Evolutionary conservation across 1,284 basidiomycete genomes (phyloP).

Genomic region (Peniophora sp.): DNA sequence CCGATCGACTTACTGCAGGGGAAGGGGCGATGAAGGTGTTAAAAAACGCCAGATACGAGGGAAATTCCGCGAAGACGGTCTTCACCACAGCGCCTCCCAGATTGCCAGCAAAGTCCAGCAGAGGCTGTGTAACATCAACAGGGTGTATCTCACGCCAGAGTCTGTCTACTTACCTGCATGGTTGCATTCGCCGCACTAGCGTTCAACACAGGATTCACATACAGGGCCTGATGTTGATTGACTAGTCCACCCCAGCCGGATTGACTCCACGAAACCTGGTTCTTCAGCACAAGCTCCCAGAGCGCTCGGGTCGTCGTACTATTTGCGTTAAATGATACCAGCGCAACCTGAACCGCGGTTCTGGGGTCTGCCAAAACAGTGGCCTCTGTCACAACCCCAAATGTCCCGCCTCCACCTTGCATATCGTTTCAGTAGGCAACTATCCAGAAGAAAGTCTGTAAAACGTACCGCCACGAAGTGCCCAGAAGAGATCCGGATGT

Average conservation of each 20-base stretch:
- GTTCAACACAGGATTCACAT: slow-evolving; percentile 16
- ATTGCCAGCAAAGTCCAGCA: neutral
- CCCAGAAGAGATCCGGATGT: slow-evolving; percentile 28
- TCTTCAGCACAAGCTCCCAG: slow-evolving; percentile 6
- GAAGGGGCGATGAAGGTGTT: neutral
- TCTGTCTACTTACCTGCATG: slow-evolving; percentile 13
- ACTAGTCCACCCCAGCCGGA: slow-evolving; percentile 16
- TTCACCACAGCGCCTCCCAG: neutral
- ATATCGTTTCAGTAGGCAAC: neutral
- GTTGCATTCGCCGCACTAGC: slow-evolving; percentile 25
- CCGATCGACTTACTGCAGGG: neutral
- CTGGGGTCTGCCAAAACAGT: slow-evolving; percentile 6
- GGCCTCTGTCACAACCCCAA: slow-evolving; percentile 10
- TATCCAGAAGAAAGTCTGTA: neutral
- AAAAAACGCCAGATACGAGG: neutral
- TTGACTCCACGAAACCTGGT: slow-evolving; percentile 10
- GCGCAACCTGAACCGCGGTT: slow-evolving; percentile 6
- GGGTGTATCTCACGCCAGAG: neutral
- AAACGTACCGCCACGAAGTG: slow-evolving; percentile 13
- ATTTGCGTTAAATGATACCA: neutral
- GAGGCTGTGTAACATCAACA: neutral
- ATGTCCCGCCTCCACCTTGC: slow-evolving; percentile 19
- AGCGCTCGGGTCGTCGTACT: neutral
- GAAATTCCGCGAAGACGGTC: neutral
- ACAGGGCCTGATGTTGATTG: slow-evolving; percentile 11